phyloP scores from a whole-genome alignment of 1,139 yeast genomes.

The Nakaseomyces bracarensis region DNA sequence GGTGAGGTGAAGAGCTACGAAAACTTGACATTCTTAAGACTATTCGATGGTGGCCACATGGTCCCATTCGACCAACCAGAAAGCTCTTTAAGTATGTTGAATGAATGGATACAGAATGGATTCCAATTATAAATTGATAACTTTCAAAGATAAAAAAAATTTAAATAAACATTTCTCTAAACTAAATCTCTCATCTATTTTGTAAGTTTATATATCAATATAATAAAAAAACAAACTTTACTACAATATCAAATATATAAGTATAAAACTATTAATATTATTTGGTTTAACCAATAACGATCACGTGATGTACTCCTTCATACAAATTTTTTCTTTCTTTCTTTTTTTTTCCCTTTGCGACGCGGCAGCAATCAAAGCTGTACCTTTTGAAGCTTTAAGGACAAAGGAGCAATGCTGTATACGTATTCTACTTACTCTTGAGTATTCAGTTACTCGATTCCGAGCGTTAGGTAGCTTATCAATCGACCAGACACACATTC shows the following conservation, averaged over 20 bases:
- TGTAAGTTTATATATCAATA: not conserved
- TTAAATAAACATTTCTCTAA: not conserved
- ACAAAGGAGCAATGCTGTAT: too few relatives aligned
- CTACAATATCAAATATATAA: not conserved
- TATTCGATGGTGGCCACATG: conserved; percentile 67
- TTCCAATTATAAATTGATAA: not conserved
- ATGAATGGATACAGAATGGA: conserved; percentile 51
- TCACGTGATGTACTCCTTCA: not conserved
- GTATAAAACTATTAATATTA: too few relatives aligned
- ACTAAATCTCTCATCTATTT: not conserved
- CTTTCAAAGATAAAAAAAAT: not conserved
- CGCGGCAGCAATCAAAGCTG: not conserved
- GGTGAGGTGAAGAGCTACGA: conserved; percentile 52
- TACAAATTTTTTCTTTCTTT: too few relatives aligned
- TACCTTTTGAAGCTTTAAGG: not conserved
- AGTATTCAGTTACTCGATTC: too few relatives aligned
- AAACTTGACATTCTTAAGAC: conserved; percentile 52
- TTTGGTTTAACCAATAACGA: too few relatives aligned
- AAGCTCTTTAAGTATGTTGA: conserved; percentile 64
- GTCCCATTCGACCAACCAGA: conserved; percentile 79
- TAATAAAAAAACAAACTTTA: not conserved
- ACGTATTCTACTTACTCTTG: too few relatives aligned
- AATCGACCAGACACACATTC: too few relatives aligned
- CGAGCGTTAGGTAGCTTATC: too few relatives aligned
- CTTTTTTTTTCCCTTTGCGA: not conserved